Evolutionary conservation across 2,329 filamentous ascomycete species (phyloP), one percentile per base, ranked within the genome.

Genomic region (Falciphora oryzae): DNA sequence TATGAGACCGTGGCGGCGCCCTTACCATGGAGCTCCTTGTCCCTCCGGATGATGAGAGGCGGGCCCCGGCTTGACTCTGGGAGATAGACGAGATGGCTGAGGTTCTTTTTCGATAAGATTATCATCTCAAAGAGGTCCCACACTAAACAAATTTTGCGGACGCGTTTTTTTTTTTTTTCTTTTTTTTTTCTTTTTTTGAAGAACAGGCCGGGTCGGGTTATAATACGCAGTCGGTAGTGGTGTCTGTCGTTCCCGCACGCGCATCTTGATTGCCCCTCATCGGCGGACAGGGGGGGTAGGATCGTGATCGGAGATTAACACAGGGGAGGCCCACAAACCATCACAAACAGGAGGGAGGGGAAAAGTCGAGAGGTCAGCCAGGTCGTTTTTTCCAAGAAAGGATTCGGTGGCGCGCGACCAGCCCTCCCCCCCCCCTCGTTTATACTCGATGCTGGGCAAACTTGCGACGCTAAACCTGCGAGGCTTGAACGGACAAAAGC

Each of bases 271-370:
- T 53, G 44, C 44, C 44, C 44, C 18, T 53, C 44, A 50, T 50
- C 44, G 44, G 44, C 13, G 22, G 35, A 13, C 44, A 35, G 2
- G 44, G 44, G 38, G 44, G 44, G 44, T 53, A n/a, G 44, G 44
- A 53, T 53, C 44, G 44, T 53, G 44, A 53, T 53, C 44, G 44
- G 44, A 53, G 18, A 53, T 53, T n/a, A 53, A n/a, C 44, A n/a
- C 44, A n/a, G 44, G 18, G 44, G 44, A n/a, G 44, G 44, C 44
- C 44, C 44, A 53, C 44, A n/a, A n/a, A 53, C 44, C 44, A 53
- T 53, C 44, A 53, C 22, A 22, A 44, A 53, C 3, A 11, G 44
- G 22, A n/a, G 44, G 44, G 4, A 4, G 44, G 32, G 32, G 10
- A 8, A 35, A 35, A 14, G 18, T 44, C 16, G 22, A n/a, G 44